Evolutionary conservation across 2,329 filamentous ascomycete genomes (phyloP).

Genomic region (Fusarium nygamai): DNA sequence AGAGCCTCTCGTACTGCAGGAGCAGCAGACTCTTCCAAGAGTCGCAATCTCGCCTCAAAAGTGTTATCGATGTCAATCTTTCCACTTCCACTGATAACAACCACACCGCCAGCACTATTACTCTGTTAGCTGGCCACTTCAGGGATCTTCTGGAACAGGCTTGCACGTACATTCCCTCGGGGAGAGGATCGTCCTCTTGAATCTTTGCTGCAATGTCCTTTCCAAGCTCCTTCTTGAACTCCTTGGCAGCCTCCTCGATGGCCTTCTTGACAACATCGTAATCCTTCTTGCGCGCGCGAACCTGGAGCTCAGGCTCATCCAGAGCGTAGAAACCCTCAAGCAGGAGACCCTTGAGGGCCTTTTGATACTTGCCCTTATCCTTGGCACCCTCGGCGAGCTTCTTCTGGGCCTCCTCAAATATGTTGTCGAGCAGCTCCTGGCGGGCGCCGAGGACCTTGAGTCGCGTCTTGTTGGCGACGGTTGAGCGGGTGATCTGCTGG

Average conservation of each 20-base stretch:
- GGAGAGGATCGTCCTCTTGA: slow-evolving; percentile 81
- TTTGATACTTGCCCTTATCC: slow-evolving; percentile 79
- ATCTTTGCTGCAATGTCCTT: slow-evolving; percentile 76
- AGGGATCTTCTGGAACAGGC: not conserved
- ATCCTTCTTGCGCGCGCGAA: slow-evolving; percentile 85
- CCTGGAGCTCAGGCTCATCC: slow-evolving; percentile 78
- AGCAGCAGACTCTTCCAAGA: slow-evolving; percentile 86
- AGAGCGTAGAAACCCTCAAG: slow-evolving; percentile 92
- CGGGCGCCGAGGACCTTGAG: slow-evolving; percentile 87
- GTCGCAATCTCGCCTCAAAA: slow-evolving; percentile 86
- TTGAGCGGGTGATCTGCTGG: slow-evolving; percentile 97
- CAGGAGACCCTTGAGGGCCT: slow-evolving; percentile 79
- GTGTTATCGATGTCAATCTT: slow-evolving; percentile 99
- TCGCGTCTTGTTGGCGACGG: slow-evolving; percentile 94
- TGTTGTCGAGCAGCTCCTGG: slow-evolving; percentile 88
- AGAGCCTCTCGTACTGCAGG: slow-evolving; percentile 86
- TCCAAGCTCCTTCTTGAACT: slow-evolving; percentile 83
- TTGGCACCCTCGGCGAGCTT: slow-evolving; percentile 73
- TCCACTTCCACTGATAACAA: slow-evolving; percentile 82
- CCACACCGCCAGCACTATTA: slow-evolving; percentile 81
- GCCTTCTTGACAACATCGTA: slow-evolving; percentile 80
- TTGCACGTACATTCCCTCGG: slow-evolving; percentile 81
- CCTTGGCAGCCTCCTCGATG: slow-evolving; percentile 76
- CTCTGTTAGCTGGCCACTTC: slow-evolving; percentile 36
- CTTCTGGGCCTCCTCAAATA: slow-evolving; percentile 84